Base-by-base conservation (phyloP, 2,329 filamentous ascomycete genomes). In the Aspergillus intermedius region DNA sequence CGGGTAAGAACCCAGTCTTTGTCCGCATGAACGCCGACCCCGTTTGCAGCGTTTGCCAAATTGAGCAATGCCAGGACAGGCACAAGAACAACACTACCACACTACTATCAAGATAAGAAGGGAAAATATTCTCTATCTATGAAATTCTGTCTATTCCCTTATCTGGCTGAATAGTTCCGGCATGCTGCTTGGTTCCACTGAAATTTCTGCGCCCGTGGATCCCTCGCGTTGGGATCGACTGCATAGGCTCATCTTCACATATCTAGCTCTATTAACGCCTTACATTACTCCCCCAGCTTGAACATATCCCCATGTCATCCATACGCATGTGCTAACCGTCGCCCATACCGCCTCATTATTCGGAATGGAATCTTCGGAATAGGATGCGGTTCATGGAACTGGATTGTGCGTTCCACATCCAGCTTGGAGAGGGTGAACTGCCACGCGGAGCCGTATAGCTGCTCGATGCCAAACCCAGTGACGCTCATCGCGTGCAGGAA, bases 351-450 rank as follows among this genome's bases (percentile, higher is more conserved):
- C 42, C 78, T 67, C 0, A 77, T 78, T 37, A 60, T 62, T 1
- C 54, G 53, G 50, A 76, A 78, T 0, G 74, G 64, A 3, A 84
- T 69, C 61, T 83, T 82, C 1, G 65, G 64, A 1, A 58, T 59
- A 0, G 79, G 78, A 60, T 84, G 80, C 2, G 81, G 80, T 56
- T 83, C 79, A 52, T 84, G 79, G 51, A 83, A 80, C 47, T 81
- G 76, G 28, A 84, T 83, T 21, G 71, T 73, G 3, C 74, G 62
- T 35, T 73, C 65, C 0, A 74, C 67, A 46, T 75, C 69, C 19
- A 73, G 50, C 3, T 54, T 55, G 4, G 59, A 59, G 3, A 75
- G 76, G 12, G 66, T 69, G 51, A 84, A 84, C 9, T 81, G 76
- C 81, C 81, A 84, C 0, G 76, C 76, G 1, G 77, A 83, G 0